Base-by-base conservation (phyloP, 805 yeast species). In the Ogataea paraovalis region DNA sequence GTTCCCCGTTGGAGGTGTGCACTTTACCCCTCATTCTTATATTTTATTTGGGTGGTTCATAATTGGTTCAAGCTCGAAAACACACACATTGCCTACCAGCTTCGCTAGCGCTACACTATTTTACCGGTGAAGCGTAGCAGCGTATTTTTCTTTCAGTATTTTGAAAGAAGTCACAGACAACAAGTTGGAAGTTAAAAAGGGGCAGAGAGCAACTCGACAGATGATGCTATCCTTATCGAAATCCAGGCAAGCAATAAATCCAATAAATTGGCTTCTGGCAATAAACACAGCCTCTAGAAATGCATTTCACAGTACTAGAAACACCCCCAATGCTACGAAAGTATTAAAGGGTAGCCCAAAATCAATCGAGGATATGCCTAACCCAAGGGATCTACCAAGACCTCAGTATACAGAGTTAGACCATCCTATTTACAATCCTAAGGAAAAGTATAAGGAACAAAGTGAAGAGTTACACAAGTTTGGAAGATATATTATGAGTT, bases 381-480 rank as follows among this genome's bases (percentile, higher is more conserved):
- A 65, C 44, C 67, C 68, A 36, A 57, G 68, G 45, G 60, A 62
- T 25, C 54, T 66, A 39, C 69, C 68, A 39, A 56, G 72, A 51
- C 61, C 62, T 22, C 67, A 64, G 9, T 47, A 53, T 36, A 61
- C 57, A 27, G 73, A 66, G 39, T 48, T 72, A 9, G 46, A 64
- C 42, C 67, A 68, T 19, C 84, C 85, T 14, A 64, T 85, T 49
- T 80, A 78, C 51, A 86, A 88, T 70, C 95, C 95, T 39, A 82
- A 88, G 45, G 96, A 87, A 55, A 76, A 80, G 62, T 86, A 82
- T 69, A 72, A 71, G 59, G 86, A 78, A 54, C 82, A 78, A 50
- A 66, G 68, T 45, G 91, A 82, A 61, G 88, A 85, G 55, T 74
- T 87, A 52, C 95, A 86, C 72, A 80, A 81, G 68, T 88, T 85